Evolutionary conservation across 2,329 filamentous ascomycete genomes (phyloP).

Genomic region (Colletotrichum scovillei): DNA sequence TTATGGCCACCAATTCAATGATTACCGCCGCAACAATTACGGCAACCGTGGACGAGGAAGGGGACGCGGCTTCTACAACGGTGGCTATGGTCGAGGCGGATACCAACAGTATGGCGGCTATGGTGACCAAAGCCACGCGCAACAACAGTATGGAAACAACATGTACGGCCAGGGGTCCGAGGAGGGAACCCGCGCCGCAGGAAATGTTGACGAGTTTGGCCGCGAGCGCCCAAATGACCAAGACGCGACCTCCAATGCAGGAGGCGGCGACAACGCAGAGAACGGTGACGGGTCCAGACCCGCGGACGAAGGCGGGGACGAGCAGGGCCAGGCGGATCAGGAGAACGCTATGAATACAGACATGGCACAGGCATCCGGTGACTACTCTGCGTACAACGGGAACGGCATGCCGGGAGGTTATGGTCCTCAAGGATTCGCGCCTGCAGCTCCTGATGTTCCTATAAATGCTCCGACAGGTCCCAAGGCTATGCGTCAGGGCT

Average conservation of each 20-base stretch:
- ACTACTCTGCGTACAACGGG: constrained; percentile 42
- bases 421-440: constrained; percentile 41
- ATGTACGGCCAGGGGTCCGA: constrained; percentile 38
- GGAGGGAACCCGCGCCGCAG: constrained; percentile 37
- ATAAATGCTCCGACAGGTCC: constrained; percentile 89
- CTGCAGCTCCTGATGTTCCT: constrained; percentile 56
- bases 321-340: constrained; percentile 40
- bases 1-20: constrained; percentile 84
- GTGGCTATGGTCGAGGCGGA: constrained; percentile 67
- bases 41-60: constrained; percentile 74
- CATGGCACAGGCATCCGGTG: constrained; percentile 42
- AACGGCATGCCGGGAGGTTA: constrained; percentile 41
- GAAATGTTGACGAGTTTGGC: constrained; percentile 54
- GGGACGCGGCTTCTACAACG: constrained; percentile 70
- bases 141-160: constrained; percentile 29
- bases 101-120: constrained; percentile 57
- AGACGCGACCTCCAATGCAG: constrained; percentile 19
- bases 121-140: constrained; percentile 47
- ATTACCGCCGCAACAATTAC: constrained; percentile 77
- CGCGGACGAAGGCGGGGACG: constrained; percentile 38
- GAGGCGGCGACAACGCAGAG: constrained; percentile 18
- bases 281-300: constrained; percentile 23
- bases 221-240: constrained; percentile 41
- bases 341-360: constrained; percentile 42
- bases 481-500: constrained; percentile 91